Percentiles rank a stretch among this genome's conserved stretches.
These are phyloP conservation scores for Thraustochytrium sp. DNA, from an alignment of 352 stramenopile genomes.

Conservation along the genomic window DNA sequence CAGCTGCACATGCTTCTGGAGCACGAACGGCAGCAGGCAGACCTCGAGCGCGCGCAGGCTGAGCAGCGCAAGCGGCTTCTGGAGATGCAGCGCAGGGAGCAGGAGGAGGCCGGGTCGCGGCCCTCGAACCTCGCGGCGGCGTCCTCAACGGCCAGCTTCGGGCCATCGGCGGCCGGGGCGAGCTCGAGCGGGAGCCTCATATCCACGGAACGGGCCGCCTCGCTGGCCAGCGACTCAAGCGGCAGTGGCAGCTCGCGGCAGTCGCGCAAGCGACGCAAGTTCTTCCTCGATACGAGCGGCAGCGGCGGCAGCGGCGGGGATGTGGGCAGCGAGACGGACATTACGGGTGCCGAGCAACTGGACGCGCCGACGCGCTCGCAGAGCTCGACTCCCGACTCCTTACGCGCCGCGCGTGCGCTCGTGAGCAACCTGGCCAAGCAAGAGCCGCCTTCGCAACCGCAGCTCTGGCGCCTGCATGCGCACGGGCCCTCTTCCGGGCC, in stretches of 20 bases:
- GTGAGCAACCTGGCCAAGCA: not conserved
- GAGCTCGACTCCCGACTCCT: not conserved
- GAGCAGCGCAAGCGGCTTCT: not conserved
- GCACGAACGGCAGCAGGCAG: not conserved
- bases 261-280: not conserved
- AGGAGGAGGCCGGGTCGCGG: not conserved
- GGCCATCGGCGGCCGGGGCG: no score
- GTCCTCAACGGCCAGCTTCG: not conserved
- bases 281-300: no score
- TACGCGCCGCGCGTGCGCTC: not conserved
- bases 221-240: not conserved
- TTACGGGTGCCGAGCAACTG: not conserved
- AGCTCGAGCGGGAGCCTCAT: no score
- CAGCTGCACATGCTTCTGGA: conserved; percentile 5
- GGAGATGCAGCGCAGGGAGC: conserved; percentile 3
- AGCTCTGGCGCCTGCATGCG: not conserved
- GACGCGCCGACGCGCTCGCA: not conserved
- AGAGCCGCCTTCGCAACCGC: not conserved
- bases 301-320: no score
- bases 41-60: not conserved
- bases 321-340: conserved; percentile 16
- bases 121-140: not conserved
- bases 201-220: no score
- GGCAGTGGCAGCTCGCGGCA: not conserved
- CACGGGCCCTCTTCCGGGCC: no score